Percentiles rank a stretch among this genome's conserved stretches.
Conservation (phyloP, 257 asterid species). For the Ligustrum vulgare region DNA sequence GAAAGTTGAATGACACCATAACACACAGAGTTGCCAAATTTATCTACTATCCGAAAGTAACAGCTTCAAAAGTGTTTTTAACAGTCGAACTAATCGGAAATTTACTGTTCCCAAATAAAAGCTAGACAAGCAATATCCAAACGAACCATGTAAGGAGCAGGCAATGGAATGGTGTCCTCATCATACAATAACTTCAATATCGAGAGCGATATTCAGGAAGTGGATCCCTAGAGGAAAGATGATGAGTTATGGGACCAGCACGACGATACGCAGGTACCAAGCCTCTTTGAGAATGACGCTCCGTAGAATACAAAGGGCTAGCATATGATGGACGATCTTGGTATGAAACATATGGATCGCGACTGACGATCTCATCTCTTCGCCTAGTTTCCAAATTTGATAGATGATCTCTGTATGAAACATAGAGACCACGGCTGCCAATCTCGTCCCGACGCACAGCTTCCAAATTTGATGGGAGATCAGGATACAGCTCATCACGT, state of each 20-base stretch:
- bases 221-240: constrained; percentile 18
- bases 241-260: constrained; percentile 13
- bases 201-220: constrained; percentile 27
- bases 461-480: constrained; percentile 6
- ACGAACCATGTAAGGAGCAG: no score
- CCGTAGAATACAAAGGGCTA: constrained; percentile 35
- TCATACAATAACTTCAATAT: background rate
- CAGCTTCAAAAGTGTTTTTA: no score
- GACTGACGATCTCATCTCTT: constrained; percentile 28
- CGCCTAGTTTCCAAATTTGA: constrained; percentile 27
- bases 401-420: background rate
- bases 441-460: background rate
- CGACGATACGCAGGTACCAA: constrained; percentile 35
- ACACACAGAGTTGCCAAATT: no score
- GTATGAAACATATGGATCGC: constrained; percentile 36
- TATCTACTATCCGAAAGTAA: no score
- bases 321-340: constrained; percentile 33
- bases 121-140: no score
- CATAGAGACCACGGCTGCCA: background rate
- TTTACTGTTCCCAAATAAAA: no score
- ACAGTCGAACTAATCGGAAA: no score
- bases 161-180: background rate
- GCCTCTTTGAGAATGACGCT: constrained; percentile 31
- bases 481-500: constrained; percentile 24
- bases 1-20: no score